Percentiles rank a stretch among this genome's conserved stretches.
These are phyloP conservation scores for Tylopilus balloui DNA, from an alignment of 768 basidiomycete species.

Conservation along the genomic window DNA sequence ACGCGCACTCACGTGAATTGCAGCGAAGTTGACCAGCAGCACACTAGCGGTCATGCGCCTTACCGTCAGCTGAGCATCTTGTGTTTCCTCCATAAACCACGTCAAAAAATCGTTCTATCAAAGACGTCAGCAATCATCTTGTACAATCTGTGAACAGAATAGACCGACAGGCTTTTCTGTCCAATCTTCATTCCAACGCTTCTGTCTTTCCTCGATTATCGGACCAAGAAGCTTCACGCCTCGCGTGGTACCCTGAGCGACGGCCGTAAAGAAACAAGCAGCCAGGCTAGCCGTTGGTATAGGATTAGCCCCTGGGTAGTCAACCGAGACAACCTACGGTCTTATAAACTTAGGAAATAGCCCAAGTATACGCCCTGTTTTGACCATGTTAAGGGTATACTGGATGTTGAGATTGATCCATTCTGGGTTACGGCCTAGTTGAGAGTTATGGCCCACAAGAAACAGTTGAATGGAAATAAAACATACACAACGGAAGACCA, in stretches of 20 bases:
- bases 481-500: constrained; percentile 45
- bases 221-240: constrained; percentile 22
- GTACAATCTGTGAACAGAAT: background rate
- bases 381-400: background rate
- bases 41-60: constrained; percentile 21
- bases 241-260: background rate
- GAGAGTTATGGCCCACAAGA: background rate
- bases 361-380: background rate
- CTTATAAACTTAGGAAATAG: background rate
- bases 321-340: background rate
- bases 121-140: background rate
- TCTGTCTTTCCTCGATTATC: constrained; percentile 28
- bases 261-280: background rate
- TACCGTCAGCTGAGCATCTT: constrained; percentile 12
- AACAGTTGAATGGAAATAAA: background rate
- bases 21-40: constrained; percentile 15
- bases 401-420: constrained; percentile 4
- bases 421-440: background rate
- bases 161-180: constrained; percentile 26
- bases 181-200: constrained; percentile 20
- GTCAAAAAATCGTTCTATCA: constrained; percentile 32
- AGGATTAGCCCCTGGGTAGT: background rate
- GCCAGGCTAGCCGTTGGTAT: background rate
- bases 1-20: constrained; percentile 19
- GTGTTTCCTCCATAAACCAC: constrained; percentile 33